Evolutionary conservation across 352 stramenopile genomes (phyloP), one percentile per base, ranked within the genome.

Genomic region (Halophytophthora polymorphica): DNA sequence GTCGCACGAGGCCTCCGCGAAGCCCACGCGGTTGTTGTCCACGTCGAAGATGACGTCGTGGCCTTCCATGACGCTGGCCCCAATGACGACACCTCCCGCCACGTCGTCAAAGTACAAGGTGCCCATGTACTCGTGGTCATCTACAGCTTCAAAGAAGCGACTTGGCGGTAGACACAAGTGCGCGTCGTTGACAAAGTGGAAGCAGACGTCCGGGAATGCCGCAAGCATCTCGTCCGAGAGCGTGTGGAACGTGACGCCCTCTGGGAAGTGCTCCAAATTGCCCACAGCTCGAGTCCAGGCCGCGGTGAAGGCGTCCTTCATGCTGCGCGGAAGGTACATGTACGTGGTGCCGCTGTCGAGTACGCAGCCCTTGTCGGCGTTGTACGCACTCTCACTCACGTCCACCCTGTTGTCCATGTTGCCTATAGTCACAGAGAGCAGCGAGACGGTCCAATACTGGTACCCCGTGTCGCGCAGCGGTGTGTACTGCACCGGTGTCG

Each of bases 41-140:
- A 84, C 63, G 52, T 91, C 80, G 50, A 91, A 91, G 54, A 93
- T 77, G 39, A 93, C 73, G 39, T 91, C 85, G 66, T 93, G 76
- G 38, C 72, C 67, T 17, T 66, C 64, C 33, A 91, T 47, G 2
- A 80, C 72, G 17, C 72, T 90, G 23, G 83, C 80, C 1, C 83
- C 80, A 18, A 93, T 56, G 50, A 93, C 88, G 14, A 78, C 90
- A 0, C 76, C 78, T n/a, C 73, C 66, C 14, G 74, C 66, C n/a
- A 58, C 62, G 37, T 86, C 64, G 2, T 66, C 53, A 36, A 93
- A 93, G 59, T 82, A 91, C 21, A 90, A 58, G 10, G 83, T 88
- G 19, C 77, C 78, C 4, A 64, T 77, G 56, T 86, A 88, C 39
- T 69, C 39, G 18, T 60, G 52, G 7, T 61, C 48, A 0, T 56